Evolutionary conservation across 2,329 filamentous ascomycete species (phyloP).

Genomic region (Colletotrichum paranaense): DNA sequence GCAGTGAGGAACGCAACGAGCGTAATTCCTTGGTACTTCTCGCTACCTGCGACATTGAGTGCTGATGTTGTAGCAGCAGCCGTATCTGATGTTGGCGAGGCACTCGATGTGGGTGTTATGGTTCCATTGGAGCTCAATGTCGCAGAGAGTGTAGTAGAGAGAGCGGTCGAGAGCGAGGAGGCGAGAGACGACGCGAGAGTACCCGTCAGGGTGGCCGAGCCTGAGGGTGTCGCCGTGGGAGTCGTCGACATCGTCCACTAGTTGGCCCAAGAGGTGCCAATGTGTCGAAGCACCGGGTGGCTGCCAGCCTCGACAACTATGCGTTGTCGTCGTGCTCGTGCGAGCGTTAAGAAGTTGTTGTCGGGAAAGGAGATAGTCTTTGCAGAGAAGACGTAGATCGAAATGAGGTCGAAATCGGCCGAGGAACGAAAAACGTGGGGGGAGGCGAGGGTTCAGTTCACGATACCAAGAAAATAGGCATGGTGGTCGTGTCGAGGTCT

Average conservation of each 20-base stretch:
- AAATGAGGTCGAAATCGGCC: not conserved
- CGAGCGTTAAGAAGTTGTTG: not conserved
- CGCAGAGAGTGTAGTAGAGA: constrained; percentile 15
- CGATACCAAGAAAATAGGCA: constrained; percentile 4
- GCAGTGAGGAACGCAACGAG: constrained; percentile 73
- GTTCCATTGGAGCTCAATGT: constrained; percentile 22
- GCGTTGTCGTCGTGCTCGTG: not conserved
- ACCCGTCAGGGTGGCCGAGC: constrained; percentile 31
- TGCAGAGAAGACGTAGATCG: not conserved
- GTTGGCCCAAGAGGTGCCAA: not conserved
- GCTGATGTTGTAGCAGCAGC: not conserved
- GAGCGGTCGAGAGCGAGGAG: constrained; percentile 14
- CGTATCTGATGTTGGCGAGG: not conserved
- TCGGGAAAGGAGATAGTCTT: not conserved
- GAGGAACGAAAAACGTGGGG: not conserved
- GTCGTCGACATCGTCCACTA: constrained; percentile 24
- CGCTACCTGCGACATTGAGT: not conserved
- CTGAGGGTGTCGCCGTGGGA: constrained; percentile 27
- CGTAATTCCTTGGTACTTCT: constrained; percentile 52
- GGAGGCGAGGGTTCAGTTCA: constrained; percentile 7
- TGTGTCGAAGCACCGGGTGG: not conserved
- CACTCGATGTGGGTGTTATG: constrained; percentile 1
- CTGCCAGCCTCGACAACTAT: not conserved
- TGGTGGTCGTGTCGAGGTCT: not conserved
- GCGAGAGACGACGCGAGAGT: constrained; percentile 40